These are phyloP conservation scores for Cucumis cinereus DNA, from an alignment of 306 rosid species.

Conservation along the genomic window DNA sequence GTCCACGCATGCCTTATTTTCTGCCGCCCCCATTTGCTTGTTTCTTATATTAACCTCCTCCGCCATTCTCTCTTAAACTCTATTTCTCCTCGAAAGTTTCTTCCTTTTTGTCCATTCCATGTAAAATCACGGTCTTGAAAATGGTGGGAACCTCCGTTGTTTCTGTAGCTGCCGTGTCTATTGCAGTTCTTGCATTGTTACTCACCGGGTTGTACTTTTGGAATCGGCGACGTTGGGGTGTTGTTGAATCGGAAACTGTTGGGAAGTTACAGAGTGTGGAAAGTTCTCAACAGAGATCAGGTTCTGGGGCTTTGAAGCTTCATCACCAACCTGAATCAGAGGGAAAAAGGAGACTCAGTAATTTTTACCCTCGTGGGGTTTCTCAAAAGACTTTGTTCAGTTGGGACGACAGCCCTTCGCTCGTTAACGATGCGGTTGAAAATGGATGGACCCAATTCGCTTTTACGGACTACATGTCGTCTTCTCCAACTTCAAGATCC, in stretches of 20 bases:
- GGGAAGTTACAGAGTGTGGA: background rate
- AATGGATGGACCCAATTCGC: conserved; percentile 89
- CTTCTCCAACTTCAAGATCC: conserved; percentile 36
- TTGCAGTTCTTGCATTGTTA: conserved; percentile 8
- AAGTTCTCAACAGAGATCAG: conserved; percentile 15
- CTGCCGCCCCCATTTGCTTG: background rate
- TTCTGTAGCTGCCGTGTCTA: conserved; percentile 14
- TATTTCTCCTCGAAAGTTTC: background rate
- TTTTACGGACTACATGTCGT: conserved; percentile 27
- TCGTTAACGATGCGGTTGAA: conserved; percentile 72
- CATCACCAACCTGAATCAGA: conserved; percentile 21
- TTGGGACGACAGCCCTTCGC: conserved; percentile 67
- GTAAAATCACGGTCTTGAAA: background rate
- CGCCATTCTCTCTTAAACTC: background rate
- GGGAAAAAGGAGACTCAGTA: conserved; percentile 22
- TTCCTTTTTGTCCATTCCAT: background rate
- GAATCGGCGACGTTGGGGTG: conserved; percentile 5
- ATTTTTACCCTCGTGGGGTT: conserved; percentile 29
- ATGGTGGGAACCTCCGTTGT: conserved; percentile 34
- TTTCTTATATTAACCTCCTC: background rate
- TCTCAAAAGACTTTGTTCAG: conserved; percentile 42
- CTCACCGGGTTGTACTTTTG: conserved; percentile 9
- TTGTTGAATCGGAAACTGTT: background rate
- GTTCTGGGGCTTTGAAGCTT: conserved; percentile 11
- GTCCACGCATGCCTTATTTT: conserved; percentile 34